phyloP scores from a whole-genome alignment of 23 red algal genomes.

The Gracilaria vermiculophylla region DNA sequence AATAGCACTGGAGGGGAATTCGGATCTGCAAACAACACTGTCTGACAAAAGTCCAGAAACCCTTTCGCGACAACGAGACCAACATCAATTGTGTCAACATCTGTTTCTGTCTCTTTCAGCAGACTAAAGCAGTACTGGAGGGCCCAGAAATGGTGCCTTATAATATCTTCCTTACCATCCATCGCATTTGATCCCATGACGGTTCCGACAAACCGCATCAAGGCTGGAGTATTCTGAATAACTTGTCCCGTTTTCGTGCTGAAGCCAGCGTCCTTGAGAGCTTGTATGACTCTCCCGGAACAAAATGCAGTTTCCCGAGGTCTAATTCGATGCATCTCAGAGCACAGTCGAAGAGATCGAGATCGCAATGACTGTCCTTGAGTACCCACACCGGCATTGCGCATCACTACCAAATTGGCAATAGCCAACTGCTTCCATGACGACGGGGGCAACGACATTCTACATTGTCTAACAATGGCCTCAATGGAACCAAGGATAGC shows the following conservation, averaged over 20 bases:
- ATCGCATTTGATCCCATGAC: neutral
- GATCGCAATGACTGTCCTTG: constrained; percentile 37
- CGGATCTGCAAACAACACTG: neutral
- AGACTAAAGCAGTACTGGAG: constrained; percentile 22
- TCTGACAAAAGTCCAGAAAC: neutral
- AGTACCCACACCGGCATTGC: constrained; percentile 23
- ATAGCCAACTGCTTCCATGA: constrained; percentile 13
- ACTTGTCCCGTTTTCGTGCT: neutral
- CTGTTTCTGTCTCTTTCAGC: neutral
- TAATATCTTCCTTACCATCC: neutral
- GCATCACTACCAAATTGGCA: constrained; percentile 3
- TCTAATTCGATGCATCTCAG: constrained; percentile 27
- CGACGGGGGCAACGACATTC: neutral
- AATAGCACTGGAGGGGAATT: neutral
- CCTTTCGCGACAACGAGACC: neutral
- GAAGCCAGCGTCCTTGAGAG: constrained; percentile 6
- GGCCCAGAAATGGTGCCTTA: constrained; percentile 40
- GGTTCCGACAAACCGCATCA: constrained; percentile 34
- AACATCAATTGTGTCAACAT: neutral
- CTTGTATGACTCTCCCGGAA: neutral
- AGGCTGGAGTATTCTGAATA: constrained; percentile 14
- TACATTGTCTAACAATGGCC: constrained; percentile 47
- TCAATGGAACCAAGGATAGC: constrained; percentile 50
- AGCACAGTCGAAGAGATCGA: constrained; percentile 15
- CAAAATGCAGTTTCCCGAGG: neutral